phyloP scores from a whole-genome alignment of 2,329 filamentous ascomycete species.

The Leptographium wingfieldii region DNA sequence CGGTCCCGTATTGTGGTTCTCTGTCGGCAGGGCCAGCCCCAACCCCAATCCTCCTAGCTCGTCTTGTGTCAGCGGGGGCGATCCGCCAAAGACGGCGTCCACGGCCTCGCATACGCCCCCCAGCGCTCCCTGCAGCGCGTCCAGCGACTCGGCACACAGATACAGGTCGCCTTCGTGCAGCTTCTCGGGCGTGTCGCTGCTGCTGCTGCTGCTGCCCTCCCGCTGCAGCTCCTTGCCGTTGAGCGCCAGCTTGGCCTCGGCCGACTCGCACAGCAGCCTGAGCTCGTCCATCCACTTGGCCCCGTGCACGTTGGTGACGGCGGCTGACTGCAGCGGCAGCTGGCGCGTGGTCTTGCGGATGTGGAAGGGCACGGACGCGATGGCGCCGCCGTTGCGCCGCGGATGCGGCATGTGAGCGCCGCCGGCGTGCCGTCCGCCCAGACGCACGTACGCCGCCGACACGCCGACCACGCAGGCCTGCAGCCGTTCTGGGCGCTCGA shows the following conservation, averaged over 20 bases:
- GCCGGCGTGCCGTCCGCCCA: conserved; percentile 67
- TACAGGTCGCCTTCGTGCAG: conserved; percentile 88
- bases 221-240: conserved; percentile 68
- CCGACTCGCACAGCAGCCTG: conserved; percentile 68
- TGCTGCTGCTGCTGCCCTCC: conserved; percentile 28
- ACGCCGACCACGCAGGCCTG: conserved; percentile 73
- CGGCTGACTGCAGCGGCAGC: conserved; percentile 58
- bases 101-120: conserved; percentile 91
- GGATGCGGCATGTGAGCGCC: conserved; percentile 57
- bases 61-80: no score
- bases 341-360: conserved; percentile 69
- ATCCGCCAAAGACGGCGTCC: conserved; percentile 58
- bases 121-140: conserved; percentile 80
- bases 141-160: conserved; percentile 70
- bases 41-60: background rate
- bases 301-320: conserved; percentile 85
- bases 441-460: conserved; percentile 77
- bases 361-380: conserved; percentile 60
- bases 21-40: background rate
- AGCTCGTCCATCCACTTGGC: conserved; percentile 89
- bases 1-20: background rate
- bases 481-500: conserved; percentile 86
- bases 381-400: conserved; percentile 36
- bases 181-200: conserved; percentile 26
- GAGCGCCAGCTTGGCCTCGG: conserved; percentile 63